Percentiles rank a stretch among this genome's conserved stretches.
Conservation (phyloP, 108 stramenopile genomes). For the Nannochloropsis salina region DNA sequence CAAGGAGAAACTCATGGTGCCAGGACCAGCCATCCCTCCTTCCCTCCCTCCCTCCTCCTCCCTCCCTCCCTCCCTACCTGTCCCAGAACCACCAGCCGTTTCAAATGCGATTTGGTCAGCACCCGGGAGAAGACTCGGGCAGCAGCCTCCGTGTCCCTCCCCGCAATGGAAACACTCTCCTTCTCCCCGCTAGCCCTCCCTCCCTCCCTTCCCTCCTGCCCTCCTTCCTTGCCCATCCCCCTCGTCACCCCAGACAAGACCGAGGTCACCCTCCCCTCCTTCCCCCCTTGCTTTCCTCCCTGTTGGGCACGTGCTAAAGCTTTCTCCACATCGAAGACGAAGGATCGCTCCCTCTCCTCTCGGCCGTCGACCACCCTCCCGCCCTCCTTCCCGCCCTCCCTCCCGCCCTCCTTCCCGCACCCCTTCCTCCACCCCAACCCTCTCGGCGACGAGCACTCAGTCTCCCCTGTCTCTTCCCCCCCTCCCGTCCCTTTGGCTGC, state of each 20-base stretch:
- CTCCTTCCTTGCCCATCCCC: not conserved
- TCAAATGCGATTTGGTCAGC: slow-evolving; percentile 23
- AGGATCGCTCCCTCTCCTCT: not conserved
- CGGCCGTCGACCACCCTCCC: too few species aligned
- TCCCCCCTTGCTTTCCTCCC: not conserved
- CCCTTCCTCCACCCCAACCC: too few species aligned
- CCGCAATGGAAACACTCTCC: slow-evolving; percentile 15
- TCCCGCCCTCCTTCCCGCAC: too few species aligned
- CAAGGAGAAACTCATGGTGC: too few species aligned
- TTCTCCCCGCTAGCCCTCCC: not conserved
- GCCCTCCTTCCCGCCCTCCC: too few species aligned
- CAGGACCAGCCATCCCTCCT: not conserved
- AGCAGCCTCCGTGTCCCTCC: slow-evolving; percentile 31
- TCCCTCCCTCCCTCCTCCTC: not conserved
- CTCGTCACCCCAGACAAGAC: not conserved
- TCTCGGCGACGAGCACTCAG: too few species aligned
- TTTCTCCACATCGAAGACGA: not conserved
- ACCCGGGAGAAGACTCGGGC: slow-evolving; percentile 40
- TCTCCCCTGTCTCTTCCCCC: too few species aligned
- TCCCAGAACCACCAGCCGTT: not conserved
- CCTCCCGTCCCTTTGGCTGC: too few species aligned
- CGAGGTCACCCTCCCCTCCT: not conserved
- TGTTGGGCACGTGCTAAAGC: not conserved
- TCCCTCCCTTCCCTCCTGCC: not conserved
- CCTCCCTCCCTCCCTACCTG: not conserved